A percentile compares a stretch with the other conserved stretches of the same genome.
These are phyloP conservation scores for Iris pallida DNA, from an alignment of 116 monocot species.

Conservation along the genomic window DNA sequence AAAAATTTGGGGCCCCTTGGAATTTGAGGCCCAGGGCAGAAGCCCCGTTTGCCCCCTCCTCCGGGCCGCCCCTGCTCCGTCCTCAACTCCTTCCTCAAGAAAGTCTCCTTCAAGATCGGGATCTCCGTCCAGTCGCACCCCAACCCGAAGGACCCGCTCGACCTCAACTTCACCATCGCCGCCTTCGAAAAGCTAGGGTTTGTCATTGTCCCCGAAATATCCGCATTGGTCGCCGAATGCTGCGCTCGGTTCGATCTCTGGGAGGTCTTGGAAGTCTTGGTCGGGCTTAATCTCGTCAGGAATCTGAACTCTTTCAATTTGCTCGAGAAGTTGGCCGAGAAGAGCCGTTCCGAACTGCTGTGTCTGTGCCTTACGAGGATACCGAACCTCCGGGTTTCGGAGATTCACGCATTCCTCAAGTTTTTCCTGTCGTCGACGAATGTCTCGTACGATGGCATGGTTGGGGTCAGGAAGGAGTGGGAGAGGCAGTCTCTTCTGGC, in stretches of 20 bases:
- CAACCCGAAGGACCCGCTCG: background rate
- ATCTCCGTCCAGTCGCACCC: background rate
- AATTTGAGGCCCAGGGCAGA: too few species aligned
- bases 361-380: constrained; percentile 37
- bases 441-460: constrained; percentile 37
- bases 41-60: too few species aligned
- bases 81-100: constrained; percentile 34
- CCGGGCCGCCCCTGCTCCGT: too few species aligned
- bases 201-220: constrained; percentile 30
- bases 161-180: constrained; percentile 1
- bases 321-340: constrained; percentile 50
- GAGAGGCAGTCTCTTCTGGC: constrained; percentile 52
- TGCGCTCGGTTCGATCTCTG: constrained; percentile 47
- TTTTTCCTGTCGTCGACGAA: constrained; percentile 50
- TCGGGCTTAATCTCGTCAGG: constrained; percentile 24
- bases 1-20: too few species aligned
- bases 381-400: constrained; percentile 40
- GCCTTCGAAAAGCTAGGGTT: constrained; percentile 23
- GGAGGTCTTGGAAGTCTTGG: constrained; percentile 39
- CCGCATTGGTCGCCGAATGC: constrained; percentile 28
- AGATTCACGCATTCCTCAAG: constrained; percentile 34
- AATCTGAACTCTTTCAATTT: constrained; percentile 18
- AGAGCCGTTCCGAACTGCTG: constrained; percentile 40
- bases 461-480: constrained; percentile 57
- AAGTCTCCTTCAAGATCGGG: constrained; percentile 10